Evolutionary conservation across 202 grass and related monocot genomes (phyloP).

Genomic region (Bolboschoenoplectus hybrid): DNA sequence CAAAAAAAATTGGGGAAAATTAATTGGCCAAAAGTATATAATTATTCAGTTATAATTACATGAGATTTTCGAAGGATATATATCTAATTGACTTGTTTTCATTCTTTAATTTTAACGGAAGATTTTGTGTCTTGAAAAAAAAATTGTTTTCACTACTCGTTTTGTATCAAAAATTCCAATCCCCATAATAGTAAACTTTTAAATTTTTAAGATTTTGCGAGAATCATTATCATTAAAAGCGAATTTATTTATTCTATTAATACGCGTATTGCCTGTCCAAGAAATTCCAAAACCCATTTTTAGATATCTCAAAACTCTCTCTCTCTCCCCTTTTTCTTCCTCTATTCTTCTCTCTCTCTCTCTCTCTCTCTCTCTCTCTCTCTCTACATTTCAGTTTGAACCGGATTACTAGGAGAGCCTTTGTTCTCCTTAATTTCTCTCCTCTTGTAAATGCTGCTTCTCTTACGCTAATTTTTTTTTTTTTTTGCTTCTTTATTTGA

Average conservation of each 20-base stretch:
- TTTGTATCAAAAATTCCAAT: background rate
- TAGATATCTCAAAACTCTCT: background rate
- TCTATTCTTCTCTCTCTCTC: conserved; percentile 12
- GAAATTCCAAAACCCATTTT: conserved; percentile 8
- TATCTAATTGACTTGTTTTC: too few species aligned
- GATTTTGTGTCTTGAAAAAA: too few species aligned
- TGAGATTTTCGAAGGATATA: too few species aligned
- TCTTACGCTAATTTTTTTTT: conserved; percentile 11
- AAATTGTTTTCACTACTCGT: too few species aligned
- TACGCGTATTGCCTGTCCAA: background rate
- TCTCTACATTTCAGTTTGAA: conserved; percentile 21
- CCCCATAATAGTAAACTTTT: background rate
- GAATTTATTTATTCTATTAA: conserved; percentile 15
- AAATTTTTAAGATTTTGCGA: background rate
- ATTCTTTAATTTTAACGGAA: too few species aligned
- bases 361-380: conserved; percentile 19
- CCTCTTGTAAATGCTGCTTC: background rate
- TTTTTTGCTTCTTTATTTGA: background rate
- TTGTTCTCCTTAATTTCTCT: conserved; percentile 1
- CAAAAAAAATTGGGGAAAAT: too few species aligned
- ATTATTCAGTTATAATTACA: too few species aligned
- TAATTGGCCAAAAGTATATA: too few species aligned
- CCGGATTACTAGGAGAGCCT: conserved; percentile 34
- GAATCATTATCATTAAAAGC: background rate
- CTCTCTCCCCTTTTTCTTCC: conserved; percentile 24